Base-by-base conservation (phyloP, 1,284 basidiomycete genomes). In the Crocinoboletus sp. region DNA sequence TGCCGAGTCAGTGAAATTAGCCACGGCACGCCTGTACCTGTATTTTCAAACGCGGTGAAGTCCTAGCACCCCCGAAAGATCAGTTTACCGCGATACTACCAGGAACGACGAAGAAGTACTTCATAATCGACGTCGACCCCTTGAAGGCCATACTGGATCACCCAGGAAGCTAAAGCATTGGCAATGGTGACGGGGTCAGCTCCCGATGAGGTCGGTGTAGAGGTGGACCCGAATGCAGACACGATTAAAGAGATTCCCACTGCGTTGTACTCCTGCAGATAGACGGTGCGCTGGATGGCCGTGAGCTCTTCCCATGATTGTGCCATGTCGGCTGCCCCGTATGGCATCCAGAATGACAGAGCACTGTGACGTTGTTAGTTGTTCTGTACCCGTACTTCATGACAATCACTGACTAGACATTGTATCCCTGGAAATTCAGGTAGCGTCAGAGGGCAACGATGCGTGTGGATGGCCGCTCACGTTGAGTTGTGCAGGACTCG, bases 41-140 rank as follows among this genome's bases (percentile, higher is more conserved):
- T 13, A 25, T 54, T 58, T 50, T 76, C 61, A 58, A 76, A 65
- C 8, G 72, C 71, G 43, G 57, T 54, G 50, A 76, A 73, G 51
- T 77, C 76, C 74, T 76, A 36, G 27, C 15, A 57, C 70, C 70
- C 16, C 17, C 5, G 10, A 11, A 38, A 31, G 22, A 16, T 35
- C 15, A 12, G 11, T 36, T 16, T 12, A 11, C 5, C 4, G 15
- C 16, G 10, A 36, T 17, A 25, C 16, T 12, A 8, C 13, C 12
- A 9, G 25, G 2, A 50, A 15, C 10, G 1, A 32, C 1, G 16
- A 13, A 31, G 3, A 10, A 25, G 24, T 35, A 68, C 74, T 55
- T 77, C 76, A 45, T 76, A 77, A 56, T 80, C 78, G 34, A 81
- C 64, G 40, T 80, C 78, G 27, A 79, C 64, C 24, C 78, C 79